phyloP scores from a whole-genome alignment of 2,329 filamentous ascomycete species.

The Colletotrichum musae region DNA sequence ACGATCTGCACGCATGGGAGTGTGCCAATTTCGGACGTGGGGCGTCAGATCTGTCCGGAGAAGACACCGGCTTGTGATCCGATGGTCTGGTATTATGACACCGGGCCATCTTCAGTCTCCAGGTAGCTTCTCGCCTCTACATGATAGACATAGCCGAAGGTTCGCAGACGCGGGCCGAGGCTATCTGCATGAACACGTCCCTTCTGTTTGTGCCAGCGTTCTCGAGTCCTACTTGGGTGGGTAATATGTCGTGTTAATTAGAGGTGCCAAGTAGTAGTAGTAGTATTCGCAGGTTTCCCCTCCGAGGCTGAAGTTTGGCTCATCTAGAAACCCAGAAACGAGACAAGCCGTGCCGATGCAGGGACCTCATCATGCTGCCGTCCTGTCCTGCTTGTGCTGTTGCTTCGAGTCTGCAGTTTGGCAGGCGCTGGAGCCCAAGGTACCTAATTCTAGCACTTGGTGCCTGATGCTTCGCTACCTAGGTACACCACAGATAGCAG shows the following conservation, averaged over 20 bases:
- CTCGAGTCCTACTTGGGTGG: too few relatives aligned
- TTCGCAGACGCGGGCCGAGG: too few relatives aligned
- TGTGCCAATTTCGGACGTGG: slow-evolving; percentile 24
- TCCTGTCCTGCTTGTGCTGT: neutral
- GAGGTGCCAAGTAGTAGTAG: neutral
- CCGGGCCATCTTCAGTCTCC: too few relatives aligned
- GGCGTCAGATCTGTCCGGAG: slow-evolving; percentile 1
- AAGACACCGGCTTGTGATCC: too few relatives aligned
- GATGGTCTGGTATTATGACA: too few relatives aligned
- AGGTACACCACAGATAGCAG: too few relatives aligned
- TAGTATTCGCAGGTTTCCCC: neutral
- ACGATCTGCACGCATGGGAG: slow-evolving; percentile 39
- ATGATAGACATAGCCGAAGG: too few relatives aligned
- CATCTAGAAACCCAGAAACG: neutral
- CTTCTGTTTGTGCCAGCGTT: too few relatives aligned
- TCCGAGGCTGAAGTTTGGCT: slow-evolving; percentile 5
- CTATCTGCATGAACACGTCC: too few relatives aligned
- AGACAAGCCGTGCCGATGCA: slow-evolving; percentile 6
- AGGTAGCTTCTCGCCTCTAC: too few relatives aligned
- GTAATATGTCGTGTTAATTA: too few relatives aligned
- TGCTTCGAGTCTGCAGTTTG: slow-evolving; percentile 1
- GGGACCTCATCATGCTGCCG: slow-evolving; percentile 1
- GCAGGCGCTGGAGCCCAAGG: slow-evolving; percentile 4
- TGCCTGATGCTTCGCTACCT: slow-evolving; percentile 26
- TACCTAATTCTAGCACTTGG: neutral